These are phyloP conservation scores for Suhomyces anneliseae DNA, from an alignment of 1,139 yeast species.

Conservation along the genomic window DNA sequence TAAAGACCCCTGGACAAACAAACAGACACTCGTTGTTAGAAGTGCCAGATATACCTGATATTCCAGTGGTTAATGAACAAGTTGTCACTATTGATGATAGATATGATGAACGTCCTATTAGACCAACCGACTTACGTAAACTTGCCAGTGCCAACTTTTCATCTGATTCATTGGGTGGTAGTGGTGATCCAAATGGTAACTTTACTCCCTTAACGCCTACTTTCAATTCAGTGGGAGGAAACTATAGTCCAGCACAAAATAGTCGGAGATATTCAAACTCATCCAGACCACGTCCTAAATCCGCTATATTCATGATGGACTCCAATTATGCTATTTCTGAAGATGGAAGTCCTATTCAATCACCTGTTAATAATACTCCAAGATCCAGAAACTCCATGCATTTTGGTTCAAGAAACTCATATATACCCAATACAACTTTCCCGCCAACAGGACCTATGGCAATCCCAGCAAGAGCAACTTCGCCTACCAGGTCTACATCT, in stretches of 20 bases:
- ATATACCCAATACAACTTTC: conserved; percentile 11
- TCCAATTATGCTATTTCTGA: conserved; percentile 31
- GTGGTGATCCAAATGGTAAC: conserved; percentile 8
- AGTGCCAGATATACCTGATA: neutral
- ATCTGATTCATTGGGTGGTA: conserved; percentile 35
- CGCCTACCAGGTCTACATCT: conserved; percentile 35
- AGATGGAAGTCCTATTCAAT: conserved; percentile 25
- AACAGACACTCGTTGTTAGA: conserved; percentile 1
- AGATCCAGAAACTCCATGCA: conserved; percentile 23
- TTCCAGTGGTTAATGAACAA: neutral
- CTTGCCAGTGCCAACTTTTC: conserved; percentile 47
- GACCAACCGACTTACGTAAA: conserved; percentile 17
- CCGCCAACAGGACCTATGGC: conserved; percentile 17
- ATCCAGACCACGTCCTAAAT: conserved; percentile 36
- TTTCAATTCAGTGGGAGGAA: neutral
- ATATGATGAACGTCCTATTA: neutral
- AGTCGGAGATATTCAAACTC: conserved; percentile 14
- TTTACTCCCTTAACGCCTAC: conserved; percentile 12
- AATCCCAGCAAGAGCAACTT: conserved; percentile 19
- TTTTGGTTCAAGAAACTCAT: conserved; percentile 11
- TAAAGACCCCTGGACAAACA: neutral
- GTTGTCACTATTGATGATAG: neutral
- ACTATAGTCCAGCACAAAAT: conserved; percentile 3
- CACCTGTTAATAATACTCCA: conserved; percentile 24
- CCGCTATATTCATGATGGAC: conserved; percentile 37